Conservation (phyloP, 805 yeast species). For the Metschnikowia anglica region DNA sequence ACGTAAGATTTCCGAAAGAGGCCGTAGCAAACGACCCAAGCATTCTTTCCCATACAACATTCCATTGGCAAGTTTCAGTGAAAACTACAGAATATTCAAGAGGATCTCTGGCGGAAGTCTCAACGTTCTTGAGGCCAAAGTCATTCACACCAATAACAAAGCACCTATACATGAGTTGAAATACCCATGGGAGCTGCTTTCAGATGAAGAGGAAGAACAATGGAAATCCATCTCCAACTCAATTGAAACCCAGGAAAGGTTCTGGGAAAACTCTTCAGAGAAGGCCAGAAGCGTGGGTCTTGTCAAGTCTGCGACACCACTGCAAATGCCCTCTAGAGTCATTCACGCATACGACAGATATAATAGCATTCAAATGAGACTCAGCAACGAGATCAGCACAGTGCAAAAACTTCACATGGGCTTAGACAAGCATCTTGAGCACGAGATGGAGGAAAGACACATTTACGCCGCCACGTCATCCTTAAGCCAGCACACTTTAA, state of each 20-base stretch:
- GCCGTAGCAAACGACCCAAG: not conserved
- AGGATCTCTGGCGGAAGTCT: slow-evolving; percentile 12
- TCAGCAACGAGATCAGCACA: slow-evolving; percentile 11
- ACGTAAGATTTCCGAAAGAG: not conserved
- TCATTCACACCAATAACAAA: slow-evolving; percentile 7
- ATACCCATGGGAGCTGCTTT: slow-evolving; percentile 15
- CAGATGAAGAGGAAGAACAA: slow-evolving; percentile 3
- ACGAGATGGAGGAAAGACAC: slow-evolving; percentile 12
- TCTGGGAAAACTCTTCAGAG: slow-evolving; percentile 7
- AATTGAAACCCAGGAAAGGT: not conserved
- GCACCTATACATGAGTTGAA: not conserved
- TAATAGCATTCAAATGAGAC: slow-evolving; percentile 10
- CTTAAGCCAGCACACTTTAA: not conserved
- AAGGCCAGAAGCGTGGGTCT: slow-evolving; percentile 7
- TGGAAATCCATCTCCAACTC: slow-evolving; percentile 8
- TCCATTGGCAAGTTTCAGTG: slow-evolving; percentile 10
- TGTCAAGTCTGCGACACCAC: not conserved
- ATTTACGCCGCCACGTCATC: not conserved
- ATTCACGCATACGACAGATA: slow-evolving; percentile 8
- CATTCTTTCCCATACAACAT: slow-evolving; percentile 7
- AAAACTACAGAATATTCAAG: slow-evolving; percentile 19
- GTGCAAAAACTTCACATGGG: slow-evolving; percentile 13
- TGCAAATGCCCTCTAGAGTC: slow-evolving; percentile 7
- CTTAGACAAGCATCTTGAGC: slow-evolving; percentile 10
- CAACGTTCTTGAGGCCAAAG: slow-evolving; percentile 15